Base-by-base conservation (phyloP, 1,284 basidiomycete genomes). In the Bondarzewia mesenterica region DNA sequence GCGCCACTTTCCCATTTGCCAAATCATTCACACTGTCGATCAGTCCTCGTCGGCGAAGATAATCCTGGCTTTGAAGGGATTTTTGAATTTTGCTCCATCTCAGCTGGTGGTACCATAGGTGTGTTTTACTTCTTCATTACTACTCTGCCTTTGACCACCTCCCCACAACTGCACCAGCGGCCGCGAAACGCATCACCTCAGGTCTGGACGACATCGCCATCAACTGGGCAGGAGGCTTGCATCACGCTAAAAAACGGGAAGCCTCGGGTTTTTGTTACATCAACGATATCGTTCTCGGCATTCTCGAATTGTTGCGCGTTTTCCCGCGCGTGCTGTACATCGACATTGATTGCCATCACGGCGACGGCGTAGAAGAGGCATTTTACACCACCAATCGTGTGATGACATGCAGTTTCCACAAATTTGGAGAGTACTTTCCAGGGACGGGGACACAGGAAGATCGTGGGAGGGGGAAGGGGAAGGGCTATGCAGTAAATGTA, bases 301-400 rank as follows among this genome's bases (percentile, higher is more conserved):
- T 94, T 40, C 75, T 96, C 37, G 93, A 96, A 66, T 80, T 96
- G 12, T 72, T 95, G 12, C 78, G 90, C 57, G 80, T 71, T 44
- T 83, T 80, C 60, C 81, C 89, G 0, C 87, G 96, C 49, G 94
- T 99, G 2, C 73, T 99, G 21, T 99, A 99, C 66, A 89, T 99
- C 63, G 95, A 99, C 66, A 95, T 99, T 50, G 95, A 99, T 66
- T 93, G 93, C 49, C 95, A 98, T 64, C 95, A 99, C 60, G 95
- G 95, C 6, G 96, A 99, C 62, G 96, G 95, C 16, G 95, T 99
- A 29, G 95, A 99, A 60, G 95, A 99, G 63, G 96, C 95, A 1
- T 99, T 99, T 72, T 98, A 97, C 66, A 93, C 91, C 21, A 97
- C 93, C 3, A 89, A 99, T 63, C 76, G 95, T 46, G 95, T 99